Conservation (phyloP, 306 rosid genomes). For the Fagus sylvatica region DNA sequence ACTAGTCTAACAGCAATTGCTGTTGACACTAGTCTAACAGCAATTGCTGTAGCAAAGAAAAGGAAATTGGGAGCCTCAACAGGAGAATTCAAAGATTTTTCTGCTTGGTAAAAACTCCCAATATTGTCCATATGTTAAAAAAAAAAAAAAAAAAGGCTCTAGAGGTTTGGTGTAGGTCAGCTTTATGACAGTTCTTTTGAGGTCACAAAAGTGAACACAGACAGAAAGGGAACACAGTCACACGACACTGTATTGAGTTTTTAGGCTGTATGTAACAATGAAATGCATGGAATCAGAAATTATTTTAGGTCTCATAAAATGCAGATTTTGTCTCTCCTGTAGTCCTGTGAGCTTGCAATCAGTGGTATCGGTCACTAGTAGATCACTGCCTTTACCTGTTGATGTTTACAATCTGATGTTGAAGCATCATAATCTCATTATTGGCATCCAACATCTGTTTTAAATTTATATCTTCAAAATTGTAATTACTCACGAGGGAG, state of each 20-base stretch:
- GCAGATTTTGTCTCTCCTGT: not conserved
- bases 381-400: not conserved
- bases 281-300: not conserved
- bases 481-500: too few species aligned
- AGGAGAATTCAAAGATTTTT: conserved; percentile 71
- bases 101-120: conserved; percentile 60
- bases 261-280: conserved; percentile 1
- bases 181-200: not conserved
- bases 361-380: not conserved
- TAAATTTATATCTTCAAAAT: too few species aligned
- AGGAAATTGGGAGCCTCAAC: conserved; percentile 56
- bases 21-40: conserved; percentile 24
- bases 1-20: conserved; percentile 28
- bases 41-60: conserved; percentile 58
- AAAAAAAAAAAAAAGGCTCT: not conserved
- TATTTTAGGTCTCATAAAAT: not conserved
- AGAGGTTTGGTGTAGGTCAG: not conserved
- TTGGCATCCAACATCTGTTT: too few species aligned
- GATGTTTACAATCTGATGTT: not conserved
- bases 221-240: not conserved
- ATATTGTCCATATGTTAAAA: conserved; percentile 12
- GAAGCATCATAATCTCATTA: too few species aligned
- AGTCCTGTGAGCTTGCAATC: not conserved
- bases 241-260: not conserved
- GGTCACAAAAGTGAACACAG: not conserved